Base-by-base conservation (phyloP, 257 asterid species). In the Nicotiana attenuata region DNA sequence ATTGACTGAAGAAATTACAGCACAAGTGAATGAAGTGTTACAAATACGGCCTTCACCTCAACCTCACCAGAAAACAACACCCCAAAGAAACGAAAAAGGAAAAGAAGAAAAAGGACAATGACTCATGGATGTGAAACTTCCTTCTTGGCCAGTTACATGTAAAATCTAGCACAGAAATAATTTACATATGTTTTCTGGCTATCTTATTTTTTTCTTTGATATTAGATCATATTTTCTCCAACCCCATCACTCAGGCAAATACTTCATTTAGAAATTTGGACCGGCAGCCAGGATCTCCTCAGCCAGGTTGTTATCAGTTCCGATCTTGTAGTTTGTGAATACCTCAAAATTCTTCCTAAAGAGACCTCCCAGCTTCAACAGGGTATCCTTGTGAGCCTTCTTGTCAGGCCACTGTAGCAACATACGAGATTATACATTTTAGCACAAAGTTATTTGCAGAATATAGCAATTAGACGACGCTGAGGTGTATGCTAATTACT, bases 251-350 rank as follows among this genome's bases (percentile, higher is more conserved):
- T 73, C 60, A 24, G 41, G 41, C 14, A 47, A 47, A 73, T 73
- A 28, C 79, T 75, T 73, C 65, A 38, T 24, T 87, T 84, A 92
- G 87, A 91, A 88, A 82, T 86, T 90, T 15, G 98, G 98, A 45
- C 98, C 98, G 68, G 97, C 97, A 7, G 97, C 96, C 9, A 94
- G 81, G 81, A 94, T 94, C 90, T 93, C 89, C 85, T 92, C 91
- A 10, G 96, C 85, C 53, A 94, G 91, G 33, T 80, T 89, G 86
- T 71, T 86, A 84, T 92, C 97, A 20, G 92, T 19, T 71, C 97
- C 98, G 80, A 94, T 92, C 89, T 88, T 94, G 87, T 92, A 87
- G 87, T 67, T 88, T 45, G 89, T 47, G 81, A 93, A 94, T 19
- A 83, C 97, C 80, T 93, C 97, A 69, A 94, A 93, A 57, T 93